These are phyloP conservation scores for Colletotrichum brevisporum DNA, from an alignment of 2,329 filamentous ascomycete species.

Conservation along the genomic window DNA sequence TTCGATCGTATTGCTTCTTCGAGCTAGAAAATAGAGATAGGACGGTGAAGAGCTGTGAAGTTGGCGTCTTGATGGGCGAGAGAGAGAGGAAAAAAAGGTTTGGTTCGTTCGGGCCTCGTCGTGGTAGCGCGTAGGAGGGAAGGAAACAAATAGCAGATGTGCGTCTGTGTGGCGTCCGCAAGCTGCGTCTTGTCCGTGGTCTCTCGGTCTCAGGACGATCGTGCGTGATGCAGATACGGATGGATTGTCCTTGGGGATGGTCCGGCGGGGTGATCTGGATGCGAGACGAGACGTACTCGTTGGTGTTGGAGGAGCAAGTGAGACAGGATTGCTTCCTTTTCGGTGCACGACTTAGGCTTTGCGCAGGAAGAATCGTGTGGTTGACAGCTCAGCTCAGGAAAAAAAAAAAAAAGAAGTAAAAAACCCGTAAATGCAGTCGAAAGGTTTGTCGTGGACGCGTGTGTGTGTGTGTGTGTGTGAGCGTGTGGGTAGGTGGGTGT, in stretches of 20 bases:
- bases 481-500: no score
- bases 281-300: neutral
- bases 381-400: no score
- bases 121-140: neutral
- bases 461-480: neutral
- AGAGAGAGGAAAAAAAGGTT: constrained; percentile 6
- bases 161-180: constrained; percentile 16
- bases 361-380: neutral
- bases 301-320: neutral
- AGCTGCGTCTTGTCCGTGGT: neutral
- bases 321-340: constrained; percentile 10
- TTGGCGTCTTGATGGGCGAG: constrained; percentile 11
- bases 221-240: constrained; percentile 2
- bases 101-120: constrained; percentile 31
- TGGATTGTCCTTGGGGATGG: neutral
- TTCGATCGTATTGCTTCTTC: constrained; percentile 33
- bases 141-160: constrained; percentile 15
- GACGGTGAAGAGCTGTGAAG: constrained; percentile 11
- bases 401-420: no score
- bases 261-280: neutral
- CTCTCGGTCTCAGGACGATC: neutral
- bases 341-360: neutral
- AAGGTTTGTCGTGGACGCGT: neutral
- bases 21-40: constrained; percentile 6
- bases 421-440: constrained; percentile 7